Conservation (phyloP, 352 stramenopile genomes). For the Phytophthora pseudosyringae region DNA sequence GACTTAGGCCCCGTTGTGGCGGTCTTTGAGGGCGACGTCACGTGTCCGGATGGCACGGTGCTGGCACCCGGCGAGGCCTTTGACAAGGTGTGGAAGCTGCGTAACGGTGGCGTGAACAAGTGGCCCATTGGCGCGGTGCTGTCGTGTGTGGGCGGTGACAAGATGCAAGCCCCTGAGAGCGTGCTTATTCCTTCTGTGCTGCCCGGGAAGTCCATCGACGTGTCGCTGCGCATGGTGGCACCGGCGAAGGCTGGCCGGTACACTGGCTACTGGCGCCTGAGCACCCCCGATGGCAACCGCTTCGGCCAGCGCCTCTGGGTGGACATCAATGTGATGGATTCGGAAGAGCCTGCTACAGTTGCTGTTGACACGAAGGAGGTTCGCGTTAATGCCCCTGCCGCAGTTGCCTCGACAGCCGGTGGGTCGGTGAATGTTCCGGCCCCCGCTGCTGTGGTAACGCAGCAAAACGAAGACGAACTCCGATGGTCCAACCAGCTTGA, state of each 20-base stretch:
- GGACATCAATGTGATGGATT: slow-evolving; percentile 78
- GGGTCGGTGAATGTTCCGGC: slow-evolving; percentile 37
- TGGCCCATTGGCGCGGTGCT: slow-evolving; percentile 78
- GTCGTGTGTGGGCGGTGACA: slow-evolving; percentile 73
- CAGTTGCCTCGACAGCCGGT: slow-evolving; percentile 31
- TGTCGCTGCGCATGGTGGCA: slow-evolving; percentile 77
- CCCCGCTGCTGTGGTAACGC: slow-evolving; percentile 34
- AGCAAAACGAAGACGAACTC: slow-evolving; percentile 47
- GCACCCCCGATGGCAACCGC: slow-evolving; percentile 74
- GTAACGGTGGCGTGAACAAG: slow-evolving; percentile 80
- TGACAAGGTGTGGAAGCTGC: slow-evolving; percentile 89
- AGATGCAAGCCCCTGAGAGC: slow-evolving; percentile 76
- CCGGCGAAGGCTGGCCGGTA: slow-evolving; percentile 73
- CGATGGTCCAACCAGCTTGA: slow-evolving; percentile 57
- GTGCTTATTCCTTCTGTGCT: slow-evolving; percentile 74
- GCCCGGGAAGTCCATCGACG: slow-evolving; percentile 71
- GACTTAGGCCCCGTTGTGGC: slow-evolving; percentile 72
- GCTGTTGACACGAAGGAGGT: slow-evolving; percentile 35
- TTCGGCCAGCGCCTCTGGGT: slow-evolving; percentile 92
- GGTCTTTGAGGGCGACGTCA: slow-evolving; percentile 90
- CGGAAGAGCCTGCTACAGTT: slow-evolving; percentile 33
- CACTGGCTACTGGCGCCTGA: slow-evolving; percentile 91
- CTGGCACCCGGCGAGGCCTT: slow-evolving; percentile 71
- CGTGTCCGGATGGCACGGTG: slow-evolving; percentile 83
- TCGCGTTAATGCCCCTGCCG: slow-evolving; percentile 41